These are phyloP conservation scores for Leucaena leucocephala DNA, from an alignment of 306 rosid genomes.

Conservation along the genomic window DNA sequence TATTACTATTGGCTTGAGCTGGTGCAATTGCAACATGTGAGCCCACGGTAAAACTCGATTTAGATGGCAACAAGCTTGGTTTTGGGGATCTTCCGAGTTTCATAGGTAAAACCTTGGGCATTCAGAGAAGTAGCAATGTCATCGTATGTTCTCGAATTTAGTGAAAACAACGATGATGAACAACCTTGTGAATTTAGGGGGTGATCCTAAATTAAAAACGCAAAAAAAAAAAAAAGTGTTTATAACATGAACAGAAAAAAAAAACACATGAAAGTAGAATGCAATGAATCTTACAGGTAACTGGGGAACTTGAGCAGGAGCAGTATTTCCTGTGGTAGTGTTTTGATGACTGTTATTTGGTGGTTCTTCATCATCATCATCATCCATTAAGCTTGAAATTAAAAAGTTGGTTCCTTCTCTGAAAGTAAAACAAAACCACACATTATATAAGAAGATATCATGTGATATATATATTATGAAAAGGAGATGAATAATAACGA, in stretches of 20 bases:
- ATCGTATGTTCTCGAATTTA: not conserved
- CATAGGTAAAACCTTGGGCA: not conserved
- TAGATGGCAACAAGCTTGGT: too few relatives aligned
- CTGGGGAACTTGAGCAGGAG: not conserved
- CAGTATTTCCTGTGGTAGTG: not conserved
- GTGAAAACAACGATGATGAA: not conserved
- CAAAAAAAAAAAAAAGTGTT: not conserved
- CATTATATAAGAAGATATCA: too few relatives aligned
- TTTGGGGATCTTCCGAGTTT: not conserved
- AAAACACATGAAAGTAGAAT: too few relatives aligned
- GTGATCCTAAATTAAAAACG: not conserved
- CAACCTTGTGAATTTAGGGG: not conserved
- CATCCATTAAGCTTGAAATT: not conserved
- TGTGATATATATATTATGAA: too few relatives aligned
- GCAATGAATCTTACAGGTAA: slow-evolving; percentile 15
- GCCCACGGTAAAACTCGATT: not conserved
- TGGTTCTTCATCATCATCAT: not conserved
- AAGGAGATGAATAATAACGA: not conserved
- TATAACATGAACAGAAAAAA: not conserved
- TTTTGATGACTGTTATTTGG: not conserved
- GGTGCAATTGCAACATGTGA: too few relatives aligned
- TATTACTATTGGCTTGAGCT: not conserved
- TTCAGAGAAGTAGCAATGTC: not conserved
- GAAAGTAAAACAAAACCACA: not conserved
- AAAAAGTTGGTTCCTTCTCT: not conserved